These are phyloP conservation scores for Rhizoctonia solani DNA, from an alignment of 1,284 basidiomycete genomes.

Conservation along the genomic window DNA sequence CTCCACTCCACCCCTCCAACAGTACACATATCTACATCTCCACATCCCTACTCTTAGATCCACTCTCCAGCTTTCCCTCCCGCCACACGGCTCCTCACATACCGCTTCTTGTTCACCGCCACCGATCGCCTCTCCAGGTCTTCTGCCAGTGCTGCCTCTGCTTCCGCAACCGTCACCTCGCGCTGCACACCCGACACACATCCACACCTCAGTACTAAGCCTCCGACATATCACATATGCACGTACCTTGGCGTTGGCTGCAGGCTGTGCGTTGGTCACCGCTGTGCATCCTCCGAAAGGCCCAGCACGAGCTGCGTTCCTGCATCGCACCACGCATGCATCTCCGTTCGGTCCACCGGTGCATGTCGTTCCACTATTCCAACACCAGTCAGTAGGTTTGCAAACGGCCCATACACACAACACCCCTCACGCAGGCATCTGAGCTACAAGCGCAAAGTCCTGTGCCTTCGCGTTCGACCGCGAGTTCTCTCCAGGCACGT, in stretches of 20 bases:
- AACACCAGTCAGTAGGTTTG: neutral
- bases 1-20: too few species aligned
- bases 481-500: too few species aligned
- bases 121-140: slow-evolving; percentile 19
- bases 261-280: slow-evolving; percentile 33
- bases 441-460: too few species aligned
- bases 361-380: slow-evolving; percentile 38
- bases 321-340: slow-evolving; percentile 43
- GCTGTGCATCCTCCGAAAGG: slow-evolving; percentile 43
- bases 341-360: too few species aligned
- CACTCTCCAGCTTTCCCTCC: slow-evolving; percentile 33
- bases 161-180: slow-evolving; percentile 11
- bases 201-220: too few species aligned
- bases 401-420: too few species aligned
- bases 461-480: too few species aligned
- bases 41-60: too few species aligned
- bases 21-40: too few species aligned
- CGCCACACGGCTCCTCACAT: slow-evolving; percentile 33
- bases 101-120: slow-evolving; percentile 26
- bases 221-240: too few species aligned
- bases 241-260: slow-evolving; percentile 9
- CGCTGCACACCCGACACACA: too few species aligned
- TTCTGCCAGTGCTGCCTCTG: slow-evolving; percentile 22
- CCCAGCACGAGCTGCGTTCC: slow-evolving; percentile 41
- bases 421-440: slow-evolving; percentile 39